Conservation (phyloP, 805 yeast species). For the Candida ipomoeae region DNA sequence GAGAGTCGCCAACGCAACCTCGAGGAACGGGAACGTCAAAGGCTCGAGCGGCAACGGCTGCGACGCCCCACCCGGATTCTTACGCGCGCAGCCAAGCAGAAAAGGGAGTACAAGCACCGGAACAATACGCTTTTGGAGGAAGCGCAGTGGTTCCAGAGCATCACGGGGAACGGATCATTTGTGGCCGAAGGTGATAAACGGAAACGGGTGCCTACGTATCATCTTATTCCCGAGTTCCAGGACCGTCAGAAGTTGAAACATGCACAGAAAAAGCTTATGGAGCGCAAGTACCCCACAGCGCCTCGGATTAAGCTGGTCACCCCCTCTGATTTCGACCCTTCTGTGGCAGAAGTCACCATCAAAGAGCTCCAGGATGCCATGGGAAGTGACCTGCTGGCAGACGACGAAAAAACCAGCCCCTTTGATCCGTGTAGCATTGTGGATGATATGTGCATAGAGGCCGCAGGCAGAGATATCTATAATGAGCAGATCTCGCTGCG, state of each 20-base stretch:
- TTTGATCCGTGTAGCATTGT: conserved; percentile 37
- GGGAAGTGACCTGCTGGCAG: conserved; percentile 21
- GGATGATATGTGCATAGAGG: conserved; percentile 27
- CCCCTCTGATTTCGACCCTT: conserved; percentile 6
- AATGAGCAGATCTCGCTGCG: conserved; percentile 24
- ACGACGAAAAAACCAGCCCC: conserved; percentile 32
- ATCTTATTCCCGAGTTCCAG: conserved; percentile 25
- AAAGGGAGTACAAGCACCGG: conserved; percentile 3
- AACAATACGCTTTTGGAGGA: conserved; percentile 19
- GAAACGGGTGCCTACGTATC: conserved; percentile 25
- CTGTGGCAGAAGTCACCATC: conserved; percentile 8
- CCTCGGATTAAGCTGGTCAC: conserved; percentile 4
- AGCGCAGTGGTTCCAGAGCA: conserved; percentile 36
- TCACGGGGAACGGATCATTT: conserved; percentile 32
- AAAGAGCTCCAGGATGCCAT: conserved; percentile 15
- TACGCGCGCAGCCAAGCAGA: not conserved
- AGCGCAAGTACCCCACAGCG: conserved; percentile 8
- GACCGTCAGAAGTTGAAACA: conserved; percentile 12
- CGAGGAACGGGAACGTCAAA: conserved; percentile 4
- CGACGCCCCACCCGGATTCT: conserved; percentile 5
- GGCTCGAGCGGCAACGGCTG: not conserved
- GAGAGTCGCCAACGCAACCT: conserved; percentile 6
- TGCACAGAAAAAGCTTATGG: conserved; percentile 16
- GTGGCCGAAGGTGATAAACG: conserved; percentile 34
- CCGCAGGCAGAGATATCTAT: conserved; percentile 29